Percentiles rank a stretch among this genome's conserved stretches.
Conservation (phyloP, 116 monocot species). For the Thalassia testudinum region DNA sequence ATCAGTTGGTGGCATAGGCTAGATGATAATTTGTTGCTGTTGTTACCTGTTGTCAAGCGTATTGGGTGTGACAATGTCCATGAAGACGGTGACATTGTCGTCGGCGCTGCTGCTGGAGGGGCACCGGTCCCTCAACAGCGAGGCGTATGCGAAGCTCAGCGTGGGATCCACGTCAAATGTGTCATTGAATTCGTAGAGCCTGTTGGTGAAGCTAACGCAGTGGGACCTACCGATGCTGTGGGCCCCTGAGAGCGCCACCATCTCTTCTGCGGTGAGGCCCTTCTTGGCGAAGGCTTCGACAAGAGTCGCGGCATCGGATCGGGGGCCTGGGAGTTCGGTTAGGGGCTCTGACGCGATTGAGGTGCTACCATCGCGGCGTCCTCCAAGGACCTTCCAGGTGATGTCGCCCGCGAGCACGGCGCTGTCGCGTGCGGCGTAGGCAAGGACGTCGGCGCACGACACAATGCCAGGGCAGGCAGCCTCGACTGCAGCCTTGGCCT, state of each 20-base stretch:
- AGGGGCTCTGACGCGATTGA: slow-evolving; percentile 11
- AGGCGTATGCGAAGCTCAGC: slow-evolving; percentile 1
- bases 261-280: slow-evolving; percentile 24
- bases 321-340: slow-evolving; percentile 17
- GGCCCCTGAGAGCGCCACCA: slow-evolving; percentile 41
- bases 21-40: too few relatives aligned
- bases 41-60: slow-evolving; percentile 9
- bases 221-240: slow-evolving; percentile 25
- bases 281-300: slow-evolving; percentile 12
- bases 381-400: slow-evolving; percentile 10
- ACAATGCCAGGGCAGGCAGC: slow-evolving; percentile 14
- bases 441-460: slow-evolving; percentile 48
- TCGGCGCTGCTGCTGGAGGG: background rate
- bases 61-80: slow-evolving; percentile 3
- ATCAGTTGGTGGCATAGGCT: too few relatives aligned
- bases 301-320: slow-evolving; percentile 5
- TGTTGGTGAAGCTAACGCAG: slow-evolving; percentile 10
- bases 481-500: slow-evolving; percentile 9
- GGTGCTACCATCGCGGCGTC: slow-evolving; percentile 23
- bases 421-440: slow-evolving; percentile 34
- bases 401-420: slow-evolving; percentile 18
- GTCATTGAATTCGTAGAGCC: slow-evolving; percentile 17
- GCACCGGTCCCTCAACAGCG: slow-evolving; percentile 4
- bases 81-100: background rate
- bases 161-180: slow-evolving; percentile 7